Percentiles rank a stretch among this genome's conserved stretches.
Conservation (phyloP, 2,329 filamentous ascomycete species). For the Fusarium equiseti region DNA sequence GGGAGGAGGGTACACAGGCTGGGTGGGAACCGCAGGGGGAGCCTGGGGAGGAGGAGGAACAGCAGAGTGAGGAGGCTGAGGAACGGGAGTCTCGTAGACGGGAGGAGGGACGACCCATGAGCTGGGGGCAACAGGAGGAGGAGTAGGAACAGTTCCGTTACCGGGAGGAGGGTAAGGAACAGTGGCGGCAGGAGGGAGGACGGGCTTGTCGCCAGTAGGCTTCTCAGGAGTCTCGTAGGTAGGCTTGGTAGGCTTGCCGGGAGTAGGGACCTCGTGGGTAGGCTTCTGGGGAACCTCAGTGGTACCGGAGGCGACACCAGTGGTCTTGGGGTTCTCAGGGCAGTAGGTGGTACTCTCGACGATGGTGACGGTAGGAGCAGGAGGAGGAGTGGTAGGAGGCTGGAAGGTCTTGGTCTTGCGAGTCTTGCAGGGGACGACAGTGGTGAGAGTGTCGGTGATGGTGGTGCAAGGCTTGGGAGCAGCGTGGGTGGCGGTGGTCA, state of each 20-base stretch:
- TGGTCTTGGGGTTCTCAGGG: not conserved
- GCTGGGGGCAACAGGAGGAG: conserved; percentile 18
- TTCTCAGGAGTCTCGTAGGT: conserved; percentile 12
- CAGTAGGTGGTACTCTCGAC: conserved; percentile 40
- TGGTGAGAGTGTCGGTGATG: conserved; percentile 45
- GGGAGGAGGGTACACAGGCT: conserved; percentile 9
- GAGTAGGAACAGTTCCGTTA: conserved; percentile 32
- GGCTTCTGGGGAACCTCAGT: not conserved
- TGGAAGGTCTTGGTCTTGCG: conserved; percentile 45
- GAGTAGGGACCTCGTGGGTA: not conserved
- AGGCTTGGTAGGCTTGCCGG: not conserved
- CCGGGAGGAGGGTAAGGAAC: conserved; percentile 27
- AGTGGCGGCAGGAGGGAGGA: conserved; percentile 6
- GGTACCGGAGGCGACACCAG: not conserved
- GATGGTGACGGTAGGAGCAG: conserved; percentile 41
- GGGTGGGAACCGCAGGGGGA: not conserved
- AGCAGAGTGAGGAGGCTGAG: conserved; percentile 1
- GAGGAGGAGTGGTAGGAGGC: conserved; percentile 35
- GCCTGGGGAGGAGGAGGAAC: not conserved
- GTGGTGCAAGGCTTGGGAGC: conserved; percentile 36
- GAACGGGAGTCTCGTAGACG: conserved; percentile 1
- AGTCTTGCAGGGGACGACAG: conserved; percentile 44
- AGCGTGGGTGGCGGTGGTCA: conserved; percentile 16
- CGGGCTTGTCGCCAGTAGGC: conserved; percentile 22
- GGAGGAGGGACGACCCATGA: conserved; percentile 11